Base-by-base conservation (phyloP, 805 yeast genomes). In the Kluyveromyces aestuarii region DNA sequence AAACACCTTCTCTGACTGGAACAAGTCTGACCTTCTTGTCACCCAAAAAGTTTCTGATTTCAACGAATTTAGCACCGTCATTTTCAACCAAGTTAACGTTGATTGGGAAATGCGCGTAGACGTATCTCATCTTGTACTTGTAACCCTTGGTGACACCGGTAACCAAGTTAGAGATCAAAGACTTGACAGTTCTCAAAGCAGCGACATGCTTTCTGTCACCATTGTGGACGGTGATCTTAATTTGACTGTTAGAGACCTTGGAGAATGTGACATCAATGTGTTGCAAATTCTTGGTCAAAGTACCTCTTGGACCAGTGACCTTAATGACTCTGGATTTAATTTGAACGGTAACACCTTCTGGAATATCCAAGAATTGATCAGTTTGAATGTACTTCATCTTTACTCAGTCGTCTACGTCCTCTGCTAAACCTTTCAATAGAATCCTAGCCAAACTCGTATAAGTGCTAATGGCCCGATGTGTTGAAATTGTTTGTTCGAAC, bases 141-240 rank as follows among this genome's bases (percentile, higher is more conserved):
- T 77, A 91, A 76, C 98, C 99, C 80, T 83, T 83, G 73, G 99
- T 93, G 72, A 93, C 99, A 86, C 99, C 99, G 63, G 86, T 87
- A 77, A 93, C 74, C 82, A 93, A 76, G 87, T 93, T 93, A 71
- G 87, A 71, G 67, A 93, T 80, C 72, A 93, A 79, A 60, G 98
- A 87, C 79, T 88, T 90, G 74, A 93, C 98, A 56, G 99, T 91
- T 82, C 98, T 90, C 73, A 93, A 81, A 70, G 96, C 86, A 73
- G 99, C 99, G 73, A 93, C 98, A 79, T 93, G 99, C 85, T 91
- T 91, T 83, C 98, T 87, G 86, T 88, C 96, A 79, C 98, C 99
- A 73, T 91, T 88, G 84, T 86, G 95, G 62, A 93, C 96, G 64
- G 89, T 79, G 72, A 93, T 81, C 77, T 84, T 86, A 76, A 93